Evolutionary conservation across 768 basidiomycete species (phyloP), one percentile per base, ranked within the genome.

Genomic region (Tylopilus intermedius): DNA sequence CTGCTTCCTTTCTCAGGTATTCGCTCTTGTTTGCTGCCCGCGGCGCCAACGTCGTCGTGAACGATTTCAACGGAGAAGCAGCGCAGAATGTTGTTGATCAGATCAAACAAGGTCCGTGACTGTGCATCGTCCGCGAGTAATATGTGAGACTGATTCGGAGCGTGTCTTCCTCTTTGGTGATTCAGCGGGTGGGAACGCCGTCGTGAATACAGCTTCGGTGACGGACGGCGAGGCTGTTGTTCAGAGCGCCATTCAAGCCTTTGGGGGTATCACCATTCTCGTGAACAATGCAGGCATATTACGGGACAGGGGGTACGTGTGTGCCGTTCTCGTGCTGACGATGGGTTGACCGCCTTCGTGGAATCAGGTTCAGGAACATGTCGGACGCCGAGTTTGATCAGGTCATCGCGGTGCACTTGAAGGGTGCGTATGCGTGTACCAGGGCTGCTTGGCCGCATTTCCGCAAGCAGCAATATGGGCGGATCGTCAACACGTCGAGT

Each of bases 361-460:
- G 38, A 18, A 10, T 22, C n/a, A 51, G 90, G 18, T 94, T 99
- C 79, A 95, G 91, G 78, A 96, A 94, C 71, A 96, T 99, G 92
- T 76, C 90, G 0, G 94, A 98, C 69, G 80, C 84, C 64, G 94
- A 97, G 62, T 95, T 89, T 80, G 94, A 96, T 61, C 83, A 90
- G 56, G 78, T 97, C 49, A 79, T 82, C 47, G 81, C 87, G 22
- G 94, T 98, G 13, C 96, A 98, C 65, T 70, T 99, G 58, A 97
- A 95, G 72, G 95, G 94, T 39, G 87, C 95, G 0, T 98, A 83
- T 69, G 75, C 91, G 7, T 94, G 91, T 68, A 88, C 90, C 32
- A 95, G 94, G 68, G 94, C 96, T 37, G 94, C 83, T 32, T 99
- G 96, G 96, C 92, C 94, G 11, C 73, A 89, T 64, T 95, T 99